Evolutionary conservation across 2,329 filamentous ascomycete species (phyloP), one percentile per base, ranked within the genome.

Genomic region (Arthrobotrys conoides): DNA sequence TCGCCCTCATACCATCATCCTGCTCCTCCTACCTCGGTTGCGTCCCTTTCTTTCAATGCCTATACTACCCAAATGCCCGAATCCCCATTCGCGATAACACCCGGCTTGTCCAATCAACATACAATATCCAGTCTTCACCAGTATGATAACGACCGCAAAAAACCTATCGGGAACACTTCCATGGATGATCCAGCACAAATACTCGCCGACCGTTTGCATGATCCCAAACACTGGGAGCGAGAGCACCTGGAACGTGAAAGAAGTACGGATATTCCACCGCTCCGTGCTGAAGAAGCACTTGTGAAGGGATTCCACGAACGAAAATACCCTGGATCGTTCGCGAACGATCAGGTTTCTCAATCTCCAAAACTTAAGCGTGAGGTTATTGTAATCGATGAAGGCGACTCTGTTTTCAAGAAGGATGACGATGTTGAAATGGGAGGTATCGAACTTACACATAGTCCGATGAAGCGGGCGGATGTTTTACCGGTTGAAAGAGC

Each of bases 101-200:
- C 81, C 33, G 81, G 64, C 64, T 76, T 81, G 30, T 79, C 71
- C 33, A 84, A 84, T 16, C 85, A 83, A 59, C 84, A 83, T 46
- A 65, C 83, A 82, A 66, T 83, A 81, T 66, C 81, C 79, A 61
- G 71, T 81, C 61, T 82, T 83, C 76, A 66, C 83, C 83, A n/a
- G 84, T 85, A 44, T 86, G 85, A 57, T 83, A 82, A 68, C 84
- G 87, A 49, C 84, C 75, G 75, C 30, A 78, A 72, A 20, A 78
- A 78, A 22, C 27, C 48, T 5, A 22, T 46, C 20, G 51, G 27
- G n/a, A 84, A 22, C 12, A 6, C 30, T 18, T 81, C 82, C 22
- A 87, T 89, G 44, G 88, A 89, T 38, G 85, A 84, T 1, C 86
- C 86, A 0, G 87, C 86, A 12, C 87, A 87, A 2, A 87, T 87